Percentiles rank a stretch among this genome's conserved stretches.
Evolutionary conservation across 2,329 filamentous ascomycete genomes (phyloP).

Genomic region (Cladosporium sp.): DNA sequence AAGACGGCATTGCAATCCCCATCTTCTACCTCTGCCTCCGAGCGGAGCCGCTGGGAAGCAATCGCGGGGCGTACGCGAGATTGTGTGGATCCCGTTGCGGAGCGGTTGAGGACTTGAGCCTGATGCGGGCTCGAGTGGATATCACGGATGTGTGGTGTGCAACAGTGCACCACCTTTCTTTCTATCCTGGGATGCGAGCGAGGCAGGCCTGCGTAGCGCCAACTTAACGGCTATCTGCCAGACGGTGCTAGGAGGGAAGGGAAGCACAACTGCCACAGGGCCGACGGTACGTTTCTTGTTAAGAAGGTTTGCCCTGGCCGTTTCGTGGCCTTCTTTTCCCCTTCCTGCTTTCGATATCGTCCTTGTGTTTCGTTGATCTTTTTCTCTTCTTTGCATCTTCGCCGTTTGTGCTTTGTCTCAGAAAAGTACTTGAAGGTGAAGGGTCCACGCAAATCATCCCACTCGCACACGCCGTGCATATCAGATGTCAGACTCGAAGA

Average conservation of each 20-base stretch:
- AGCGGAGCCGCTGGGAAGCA: not conserved
- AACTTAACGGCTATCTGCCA: slow-evolving; percentile 11
- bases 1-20: slow-evolving; percentile 14
- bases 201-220: not conserved
- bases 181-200: slow-evolving; percentile 15
- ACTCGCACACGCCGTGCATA: not conserved
- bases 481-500: not conserved
- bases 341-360: not conserved
- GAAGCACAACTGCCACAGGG: not conserved
- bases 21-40: not conserved
- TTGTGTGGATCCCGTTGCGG: slow-evolving; percentile 11
- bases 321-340: not conserved
- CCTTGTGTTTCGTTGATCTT: not conserved
- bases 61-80: slow-evolving; percentile 15
- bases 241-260: slow-evolving; percentile 8
- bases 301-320: slow-evolving; percentile 7
- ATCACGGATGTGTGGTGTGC: too few species aligned
- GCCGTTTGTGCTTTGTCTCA: not conserved
- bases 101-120: slow-evolving; percentile 15
- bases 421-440: not conserved
- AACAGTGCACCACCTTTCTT: too few species aligned
- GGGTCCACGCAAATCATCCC: not conserved
- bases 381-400: not conserved
- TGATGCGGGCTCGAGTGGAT: slow-evolving; percentile 11
- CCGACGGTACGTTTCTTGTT: slow-evolving; percentile 6